A percentile compares a stretch with the other conserved stretches of the same genome.
These are phyloP conservation scores for Wallemia hederae DNA, from an alignment of 1,284 basidiomycete genomes.

Conservation along the genomic window DNA sequence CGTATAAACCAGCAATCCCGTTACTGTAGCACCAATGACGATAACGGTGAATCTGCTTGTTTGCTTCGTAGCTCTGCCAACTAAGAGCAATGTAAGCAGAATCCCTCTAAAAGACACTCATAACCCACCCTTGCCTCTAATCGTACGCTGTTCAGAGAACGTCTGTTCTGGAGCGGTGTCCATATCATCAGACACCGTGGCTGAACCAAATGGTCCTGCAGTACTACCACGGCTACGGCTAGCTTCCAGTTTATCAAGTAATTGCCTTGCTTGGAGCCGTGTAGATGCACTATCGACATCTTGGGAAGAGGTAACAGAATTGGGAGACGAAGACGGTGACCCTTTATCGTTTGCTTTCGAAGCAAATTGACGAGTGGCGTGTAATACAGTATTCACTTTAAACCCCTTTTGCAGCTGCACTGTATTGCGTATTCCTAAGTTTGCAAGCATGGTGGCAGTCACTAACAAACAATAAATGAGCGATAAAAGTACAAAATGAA, in stretches of 20 bases:
- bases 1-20: slow-evolving; percentile 27
- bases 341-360: neutral
- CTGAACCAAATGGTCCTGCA: neutral
- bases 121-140: too few relatives aligned
- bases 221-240: neutral
- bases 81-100: neutral
- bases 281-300: neutral
- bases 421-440: too few relatives aligned
- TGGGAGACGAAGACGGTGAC: too few relatives aligned
- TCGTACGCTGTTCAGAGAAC: neutral
- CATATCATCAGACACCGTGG: neutral
- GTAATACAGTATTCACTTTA: too few relatives aligned
- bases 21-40: neutral
- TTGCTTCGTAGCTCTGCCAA: neutral
- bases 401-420: too few relatives aligned
- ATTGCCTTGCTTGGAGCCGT: neutral
- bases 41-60: neutral
- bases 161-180: neutral
- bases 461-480: too few relatives aligned
- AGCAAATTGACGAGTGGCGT: neutral
- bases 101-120: neutral
- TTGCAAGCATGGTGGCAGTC: too few relatives aligned
- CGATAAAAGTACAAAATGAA: neutral
- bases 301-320: neutral
- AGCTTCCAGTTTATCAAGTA: neutral